Base-by-base conservation (phyloP, 2,329 filamentous ascomycete species). In the Blastomyces parvus region DNA sequence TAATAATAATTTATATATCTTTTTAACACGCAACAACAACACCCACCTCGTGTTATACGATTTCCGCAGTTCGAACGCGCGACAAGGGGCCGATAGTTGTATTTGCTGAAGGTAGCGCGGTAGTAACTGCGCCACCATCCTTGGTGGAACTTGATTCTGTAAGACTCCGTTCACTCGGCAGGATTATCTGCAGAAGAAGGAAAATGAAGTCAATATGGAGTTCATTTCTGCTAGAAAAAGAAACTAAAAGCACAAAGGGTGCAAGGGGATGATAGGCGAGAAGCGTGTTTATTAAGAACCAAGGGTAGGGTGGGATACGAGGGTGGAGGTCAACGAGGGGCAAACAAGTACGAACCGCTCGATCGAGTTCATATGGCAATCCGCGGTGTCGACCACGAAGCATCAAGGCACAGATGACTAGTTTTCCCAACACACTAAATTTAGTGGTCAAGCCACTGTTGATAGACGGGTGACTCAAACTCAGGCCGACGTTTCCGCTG, bases 401-500 rank as follows among this genome's bases (percentile, higher is more conserved):
- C 82, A 84, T 84, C 53, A 84, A 79, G 1, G 77, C 77, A 65
- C 80, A 82, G 22, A 84, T 70, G 1, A 84, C 77, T 56, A 84
- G 67, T 70, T 84, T 84, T 67, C 79, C 82, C 60, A 81, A 69
- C 7, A 70, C 76, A 44, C 78, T 76, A 75, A 81, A 82, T 40
- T 74, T 69, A 4, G 81, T 82, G 36, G 71, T 65, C 9, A 74
- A 66, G 11, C 70, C 72, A 14, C 71, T 72, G 7, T 50, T 63
- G 58, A 68, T 69, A 3, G 65, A 68, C 0, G 72, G 70, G 63
- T 72, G 70, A 7, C 71, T 71, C 50, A 74, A 65, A 61, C 70
- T 72, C n/a, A 72, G 69, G 8, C 71, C 72, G 30, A 73, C 71
- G 44, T 73, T 73, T 48, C 65, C 70, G 62, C 71, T 73, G 57